phyloP scores from a whole-genome alignment of 495 filamentous ascomycete species.

The Terfezia boudieri region DNA sequence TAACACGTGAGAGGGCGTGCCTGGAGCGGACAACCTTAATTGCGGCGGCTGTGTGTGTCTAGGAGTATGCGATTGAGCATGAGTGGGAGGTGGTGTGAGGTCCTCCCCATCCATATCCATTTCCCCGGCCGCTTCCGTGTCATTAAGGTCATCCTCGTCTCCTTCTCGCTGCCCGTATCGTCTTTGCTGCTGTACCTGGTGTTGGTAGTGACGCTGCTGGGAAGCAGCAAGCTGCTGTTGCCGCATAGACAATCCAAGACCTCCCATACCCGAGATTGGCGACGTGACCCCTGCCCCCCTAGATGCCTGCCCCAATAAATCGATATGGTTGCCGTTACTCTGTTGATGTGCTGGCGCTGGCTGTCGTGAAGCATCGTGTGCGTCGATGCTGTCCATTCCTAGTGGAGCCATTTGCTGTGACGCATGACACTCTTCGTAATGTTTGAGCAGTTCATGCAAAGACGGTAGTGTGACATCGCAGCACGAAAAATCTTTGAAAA shows the following conservation, averaged over 20 bases:
- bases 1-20: constrained; percentile 58
- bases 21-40: constrained; percentile 62
- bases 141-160: constrained; percentile 15
- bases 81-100: constrained; percentile 35
- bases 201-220: constrained; percentile 17
- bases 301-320: constrained; percentile 22
- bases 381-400: constrained; percentile 17
- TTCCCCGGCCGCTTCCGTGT: constrained; percentile 33
- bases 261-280: constrained; percentile 21
- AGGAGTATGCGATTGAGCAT: constrained; percentile 30
- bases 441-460: constrained; percentile 81
- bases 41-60: constrained; percentile 43
- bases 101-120: constrained; percentile 86
- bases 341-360: constrained; percentile 23
- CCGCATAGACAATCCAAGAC: constrained; percentile 22
- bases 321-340: constrained; percentile 9
- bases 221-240: constrained; percentile 18
- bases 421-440: constrained; percentile 88
- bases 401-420: constrained; percentile 20
- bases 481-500: constrained; percentile 89
- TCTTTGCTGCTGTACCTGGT: constrained; percentile 20
- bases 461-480: constrained; percentile 71
- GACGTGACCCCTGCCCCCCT: constrained; percentile 23
- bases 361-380: constrained; percentile 34
- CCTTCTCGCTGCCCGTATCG: constrained; percentile 8